These are phyloP conservation scores for Aquilaria sinensis DNA, from an alignment of 345 rosid genomes.

Conservation along the genomic window DNA sequence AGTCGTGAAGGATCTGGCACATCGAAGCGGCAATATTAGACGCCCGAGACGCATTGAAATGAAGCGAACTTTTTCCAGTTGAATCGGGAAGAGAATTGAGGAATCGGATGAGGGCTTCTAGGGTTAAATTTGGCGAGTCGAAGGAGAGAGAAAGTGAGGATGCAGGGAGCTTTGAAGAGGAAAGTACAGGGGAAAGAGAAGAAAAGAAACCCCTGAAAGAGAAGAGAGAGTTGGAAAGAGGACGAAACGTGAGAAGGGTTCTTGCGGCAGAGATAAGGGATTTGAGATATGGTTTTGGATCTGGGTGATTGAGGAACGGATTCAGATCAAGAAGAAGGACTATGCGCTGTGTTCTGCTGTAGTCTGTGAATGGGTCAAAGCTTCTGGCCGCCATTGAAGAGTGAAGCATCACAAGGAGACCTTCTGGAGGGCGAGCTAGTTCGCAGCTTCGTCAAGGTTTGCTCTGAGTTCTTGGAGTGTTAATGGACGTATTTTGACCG, in stretches of 20 bases:
- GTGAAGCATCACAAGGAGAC: background rate
- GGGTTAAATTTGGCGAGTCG: slow-evolving; percentile 44
- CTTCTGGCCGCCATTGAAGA: slow-evolving; percentile 28
- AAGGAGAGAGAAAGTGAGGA: slow-evolving; percentile 62
- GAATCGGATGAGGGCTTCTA: slow-evolving; percentile 39
- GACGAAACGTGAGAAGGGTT: slow-evolving; percentile 51
- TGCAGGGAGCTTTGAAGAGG: slow-evolving; percentile 69
- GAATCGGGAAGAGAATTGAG: slow-evolving; percentile 17
- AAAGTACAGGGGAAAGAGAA: slow-evolving; percentile 81
- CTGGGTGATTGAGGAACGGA: slow-evolving; percentile 40
- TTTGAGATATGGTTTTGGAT: slow-evolving; percentile 30
- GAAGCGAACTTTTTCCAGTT: background rate
- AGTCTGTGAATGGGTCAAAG: slow-evolving; percentile 29
- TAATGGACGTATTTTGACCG: slow-evolving; percentile 8
- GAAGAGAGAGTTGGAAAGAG: slow-evolving; percentile 56
- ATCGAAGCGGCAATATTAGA: slow-evolving; percentile 46
- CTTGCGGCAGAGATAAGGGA: slow-evolving; percentile 47
- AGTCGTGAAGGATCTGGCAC: slow-evolving; percentile 76
- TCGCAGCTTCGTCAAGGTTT: background rate
- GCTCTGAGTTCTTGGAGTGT: slow-evolving; percentile 8
- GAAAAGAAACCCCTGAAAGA: slow-evolving; percentile 82
- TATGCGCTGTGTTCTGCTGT: slow-evolving; percentile 62
- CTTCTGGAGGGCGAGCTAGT: too few relatives aligned
- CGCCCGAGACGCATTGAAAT: slow-evolving; percentile 30
- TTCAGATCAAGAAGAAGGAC: slow-evolving; percentile 71